Evolutionary conservation across 805 yeast species (phyloP).

Genomic region (Cyberlindnera lachancei): DNA sequence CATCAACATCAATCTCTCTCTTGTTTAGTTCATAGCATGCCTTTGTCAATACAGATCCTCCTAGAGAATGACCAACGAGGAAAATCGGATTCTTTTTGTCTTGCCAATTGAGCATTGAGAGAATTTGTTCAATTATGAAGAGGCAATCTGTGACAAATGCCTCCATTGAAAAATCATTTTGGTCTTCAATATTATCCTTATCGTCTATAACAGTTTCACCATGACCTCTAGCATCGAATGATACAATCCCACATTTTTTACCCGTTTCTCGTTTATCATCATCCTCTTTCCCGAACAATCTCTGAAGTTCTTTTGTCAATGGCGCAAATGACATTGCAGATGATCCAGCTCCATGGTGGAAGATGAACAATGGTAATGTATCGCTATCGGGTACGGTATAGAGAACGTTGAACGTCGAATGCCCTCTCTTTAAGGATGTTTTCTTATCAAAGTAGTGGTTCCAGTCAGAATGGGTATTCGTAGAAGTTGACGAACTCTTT

Average conservation of each 20-base stretch:
- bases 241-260: constrained; percentile 51
- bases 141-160: constrained; percentile 53
- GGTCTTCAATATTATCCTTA: constrained; percentile 17
- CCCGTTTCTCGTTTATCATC: constrained; percentile 26
- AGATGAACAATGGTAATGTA: constrained; percentile 52
- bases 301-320: constrained; percentile 31
- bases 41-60: constrained; percentile 76
- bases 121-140: constrained; percentile 37
- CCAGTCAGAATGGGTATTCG: constrained; percentile 23
- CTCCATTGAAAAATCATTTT: constrained; percentile 35
- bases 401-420: constrained; percentile 44
- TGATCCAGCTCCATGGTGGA: constrained; percentile 96
- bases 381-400: constrained; percentile 42
- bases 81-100: constrained; percentile 31
- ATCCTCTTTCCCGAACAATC: constrained; percentile 17
- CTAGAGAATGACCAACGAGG: constrained; percentile 85
- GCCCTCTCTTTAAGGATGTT: constrained; percentile 12
- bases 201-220: constrained; percentile 46
- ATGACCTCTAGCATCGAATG: constrained; percentile 84
- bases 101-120: constrained; percentile 9
- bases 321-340: constrained; percentile 70
- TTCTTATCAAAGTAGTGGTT: constrained; percentile 27
- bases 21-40: constrained; percentile 27
- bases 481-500: background rate
- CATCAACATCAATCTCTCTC: constrained; percentile 35